Evolutionary conservation across 2,329 filamentous ascomycete genomes (phyloP).

Genomic region (Fulvia fulva): DNA sequence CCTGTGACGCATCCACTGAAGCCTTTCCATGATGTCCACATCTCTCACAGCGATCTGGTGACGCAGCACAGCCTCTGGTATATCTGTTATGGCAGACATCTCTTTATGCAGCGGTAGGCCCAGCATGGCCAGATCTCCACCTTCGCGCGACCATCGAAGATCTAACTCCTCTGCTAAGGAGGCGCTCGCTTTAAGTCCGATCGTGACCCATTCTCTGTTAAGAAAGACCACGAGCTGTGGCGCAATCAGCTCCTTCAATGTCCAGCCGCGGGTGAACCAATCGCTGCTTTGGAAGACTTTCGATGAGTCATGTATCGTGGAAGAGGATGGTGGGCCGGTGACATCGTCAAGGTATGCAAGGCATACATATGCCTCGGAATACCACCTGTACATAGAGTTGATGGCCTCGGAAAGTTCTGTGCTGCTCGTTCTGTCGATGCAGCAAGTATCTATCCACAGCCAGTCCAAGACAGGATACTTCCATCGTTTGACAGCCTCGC

Average conservation of each 20-base stretch:
- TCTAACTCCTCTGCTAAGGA: too few species aligned
- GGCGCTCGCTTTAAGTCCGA: conserved; percentile 17
- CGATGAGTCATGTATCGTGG: neutral
- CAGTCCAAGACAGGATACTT: neutral
- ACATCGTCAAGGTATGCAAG: conserved; percentile 17
- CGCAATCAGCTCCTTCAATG: conserved; percentile 6
- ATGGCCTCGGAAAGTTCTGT: conserved; percentile 17
- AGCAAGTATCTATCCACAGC: conserved; percentile 3
- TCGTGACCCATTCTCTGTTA: conserved; percentile 6
- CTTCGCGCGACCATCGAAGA: too few species aligned
- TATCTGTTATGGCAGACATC: too few species aligned
- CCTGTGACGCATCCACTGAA: too few species aligned
- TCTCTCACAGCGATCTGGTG: too few species aligned
- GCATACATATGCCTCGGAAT: conserved; percentile 15
- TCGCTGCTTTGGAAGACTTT: neutral
- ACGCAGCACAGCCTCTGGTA: too few species aligned
- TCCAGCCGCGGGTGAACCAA: conserved; percentile 8
- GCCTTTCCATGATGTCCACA: too few species aligned
- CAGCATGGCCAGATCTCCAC: too few species aligned
- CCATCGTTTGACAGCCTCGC: neutral
- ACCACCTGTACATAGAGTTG: conserved; percentile 22
- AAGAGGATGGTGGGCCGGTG: neutral
- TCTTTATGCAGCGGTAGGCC: too few species aligned
- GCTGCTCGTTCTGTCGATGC: conserved; percentile 19
- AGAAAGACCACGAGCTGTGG: conserved; percentile 5